phyloP scores from a whole-genome alignment of 2,329 filamentous ascomycete species.

The Claviceps purpurea region DNA sequence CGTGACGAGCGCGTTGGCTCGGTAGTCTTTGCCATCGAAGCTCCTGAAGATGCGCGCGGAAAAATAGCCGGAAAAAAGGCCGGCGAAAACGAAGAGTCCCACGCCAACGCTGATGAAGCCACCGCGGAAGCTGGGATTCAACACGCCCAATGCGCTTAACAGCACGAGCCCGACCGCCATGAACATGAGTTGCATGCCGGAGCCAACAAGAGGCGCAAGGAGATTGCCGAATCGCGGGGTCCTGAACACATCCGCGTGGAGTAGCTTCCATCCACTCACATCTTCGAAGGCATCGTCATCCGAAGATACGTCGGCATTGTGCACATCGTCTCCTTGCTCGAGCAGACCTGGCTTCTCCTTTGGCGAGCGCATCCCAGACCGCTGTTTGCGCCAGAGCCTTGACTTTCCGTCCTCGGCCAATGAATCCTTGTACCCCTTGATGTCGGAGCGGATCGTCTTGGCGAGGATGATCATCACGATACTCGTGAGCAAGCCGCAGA shows the following conservation, averaged over 20 bases:
- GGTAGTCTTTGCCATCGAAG: slow-evolving; percentile 62
- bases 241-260: slow-evolving; percentile 81
- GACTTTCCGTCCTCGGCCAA: slow-evolving; percentile 53
- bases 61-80: slow-evolving; percentile 77
- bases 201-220: slow-evolving; percentile 69
- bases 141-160: slow-evolving; percentile 59
- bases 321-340: slow-evolving; percentile 41
- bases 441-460: slow-evolving; percentile 64
- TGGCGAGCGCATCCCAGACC: slow-evolving; percentile 15
- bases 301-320: slow-evolving; percentile 38
- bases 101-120: slow-evolving; percentile 77
- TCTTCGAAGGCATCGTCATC: slow-evolving; percentile 57
- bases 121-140: slow-evolving; percentile 82
- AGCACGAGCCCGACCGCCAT: slow-evolving; percentile 62
- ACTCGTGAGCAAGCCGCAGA: slow-evolving; percentile 64
- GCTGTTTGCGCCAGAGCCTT: slow-evolving; percentile 34
- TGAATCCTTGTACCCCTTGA: slow-evolving; percentile 58
- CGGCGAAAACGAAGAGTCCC: slow-evolving; percentile 71
- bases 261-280: slow-evolving; percentile 73
- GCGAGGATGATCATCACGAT: slow-evolving; percentile 71
- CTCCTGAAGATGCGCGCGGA: slow-evolving; percentile 73
- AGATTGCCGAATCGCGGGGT: slow-evolving; percentile 56
- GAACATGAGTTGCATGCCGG: slow-evolving; percentile 75
- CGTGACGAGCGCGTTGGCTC: slow-evolving; percentile 64
- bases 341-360: slow-evolving; percentile 47